A percentile compares a stretch with the other conserved stretches of the same genome.
Conservation (phyloP, 129 eudicot species). For the Chrysanthemum makinoi region DNA sequence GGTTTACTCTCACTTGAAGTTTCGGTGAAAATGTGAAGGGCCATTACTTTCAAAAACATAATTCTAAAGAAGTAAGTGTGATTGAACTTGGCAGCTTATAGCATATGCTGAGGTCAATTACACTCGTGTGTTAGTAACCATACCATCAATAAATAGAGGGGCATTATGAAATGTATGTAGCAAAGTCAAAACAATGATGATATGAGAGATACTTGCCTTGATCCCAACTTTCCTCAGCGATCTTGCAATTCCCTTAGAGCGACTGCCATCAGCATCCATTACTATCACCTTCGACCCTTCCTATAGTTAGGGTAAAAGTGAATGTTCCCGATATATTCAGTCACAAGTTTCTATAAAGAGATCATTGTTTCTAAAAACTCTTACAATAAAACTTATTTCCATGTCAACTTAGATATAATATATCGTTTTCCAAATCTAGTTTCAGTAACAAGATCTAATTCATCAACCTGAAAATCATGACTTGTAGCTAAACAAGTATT, state of each 20-base stretch:
- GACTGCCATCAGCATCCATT: slow-evolving; percentile 91
- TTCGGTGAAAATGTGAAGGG: not conserved
- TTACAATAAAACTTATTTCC: not conserved
- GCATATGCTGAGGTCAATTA: not conserved
- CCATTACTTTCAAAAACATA: not conserved
- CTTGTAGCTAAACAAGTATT: too few species aligned
- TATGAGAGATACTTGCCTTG: slow-evolving; percentile 57
- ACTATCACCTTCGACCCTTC: slow-evolving; percentile 79
- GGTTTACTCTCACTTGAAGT: slow-evolving; percentile 14
- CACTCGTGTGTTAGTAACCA: not conserved
- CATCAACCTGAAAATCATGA: too few species aligned
- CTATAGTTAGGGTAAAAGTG: slow-evolving; percentile 38
- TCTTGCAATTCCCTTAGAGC: slow-evolving; percentile 91
- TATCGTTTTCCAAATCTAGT: not conserved
- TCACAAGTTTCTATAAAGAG: slow-evolving; percentile 5
- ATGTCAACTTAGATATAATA: slow-evolving; percentile 1
- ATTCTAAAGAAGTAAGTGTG: not conserved
- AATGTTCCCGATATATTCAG: not conserved
- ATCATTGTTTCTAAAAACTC: slow-evolving; percentile 7
- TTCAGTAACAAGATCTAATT: not conserved
- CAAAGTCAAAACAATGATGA: not conserved
- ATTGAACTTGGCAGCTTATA: slow-evolving; percentile 16
- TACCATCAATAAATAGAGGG: not conserved
- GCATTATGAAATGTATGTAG: not conserved
- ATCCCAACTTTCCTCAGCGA: slow-evolving; percentile 74